Evolutionary conservation across 83 land plant species (phyloP).

Genomic region (Diphasiastrum complanatum): DNA sequence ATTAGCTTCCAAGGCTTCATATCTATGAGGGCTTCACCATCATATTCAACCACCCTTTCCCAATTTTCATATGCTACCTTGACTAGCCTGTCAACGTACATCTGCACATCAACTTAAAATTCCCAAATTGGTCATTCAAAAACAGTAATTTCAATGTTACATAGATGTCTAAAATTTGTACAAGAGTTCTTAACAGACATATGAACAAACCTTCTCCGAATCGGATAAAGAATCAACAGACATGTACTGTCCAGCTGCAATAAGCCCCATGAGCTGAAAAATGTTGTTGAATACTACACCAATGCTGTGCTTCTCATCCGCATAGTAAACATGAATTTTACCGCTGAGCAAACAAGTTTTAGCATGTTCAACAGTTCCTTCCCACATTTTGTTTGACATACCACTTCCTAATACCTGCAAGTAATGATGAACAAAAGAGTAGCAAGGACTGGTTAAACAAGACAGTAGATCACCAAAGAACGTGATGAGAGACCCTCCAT

Average conservation of each 20-base stretch:
- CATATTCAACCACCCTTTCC: too few species aligned
- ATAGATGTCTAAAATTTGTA: background rate
- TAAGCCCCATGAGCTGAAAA: too few species aligned
- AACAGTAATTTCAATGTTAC: background rate
- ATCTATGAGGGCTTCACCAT: too few species aligned
- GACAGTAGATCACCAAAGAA: constrained; percentile 3
- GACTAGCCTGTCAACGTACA: constrained; percentile 10
- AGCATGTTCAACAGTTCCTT: constrained; percentile 11
- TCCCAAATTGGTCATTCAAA: background rate
- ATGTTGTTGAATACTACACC: too few species aligned
- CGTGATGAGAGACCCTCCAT: background rate
- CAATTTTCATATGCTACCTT: constrained; percentile 10
- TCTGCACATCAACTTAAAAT: background rate
- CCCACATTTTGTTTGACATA: too few species aligned
- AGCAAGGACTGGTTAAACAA: too few species aligned
- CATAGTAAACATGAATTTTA: constrained; percentile 5
- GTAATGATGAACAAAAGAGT: too few species aligned
- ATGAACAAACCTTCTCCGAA: background rate
- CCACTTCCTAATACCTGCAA: too few species aligned
- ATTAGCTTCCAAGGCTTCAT: too few species aligned
- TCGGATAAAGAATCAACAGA: constrained; percentile 2
- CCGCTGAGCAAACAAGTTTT: constrained; percentile 12
- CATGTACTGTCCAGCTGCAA: too few species aligned
- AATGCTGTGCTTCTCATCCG: too few species aligned
- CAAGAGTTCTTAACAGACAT: background rate